phyloP scores from a whole-genome alignment of 1,139 yeast species.

The Barnettozyma hawaiiensis region DNA sequence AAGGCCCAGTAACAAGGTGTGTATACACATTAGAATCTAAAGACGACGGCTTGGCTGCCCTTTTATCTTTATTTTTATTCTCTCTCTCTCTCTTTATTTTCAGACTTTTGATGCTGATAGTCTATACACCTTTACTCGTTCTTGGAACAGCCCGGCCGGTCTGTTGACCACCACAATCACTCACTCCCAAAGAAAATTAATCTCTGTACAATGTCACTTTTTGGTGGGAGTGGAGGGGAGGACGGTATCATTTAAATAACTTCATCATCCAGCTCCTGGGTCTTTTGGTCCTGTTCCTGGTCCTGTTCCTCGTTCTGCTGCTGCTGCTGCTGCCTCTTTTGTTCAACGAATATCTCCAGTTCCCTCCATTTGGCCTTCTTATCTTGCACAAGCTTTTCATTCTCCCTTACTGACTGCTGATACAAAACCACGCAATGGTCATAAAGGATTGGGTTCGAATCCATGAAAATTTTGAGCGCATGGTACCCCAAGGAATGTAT shows the following conservation, averaged over 20 bases:
- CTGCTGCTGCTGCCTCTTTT: conserved; percentile 6
- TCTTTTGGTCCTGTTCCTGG: too few species aligned
- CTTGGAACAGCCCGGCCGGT: too few species aligned
- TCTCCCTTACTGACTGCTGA: conserved; percentile 68
- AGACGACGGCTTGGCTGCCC: not conserved
- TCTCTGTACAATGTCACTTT: not conserved
- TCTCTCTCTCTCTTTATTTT: too few species aligned
- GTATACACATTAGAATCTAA: not conserved
- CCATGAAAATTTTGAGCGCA: conserved; percentile 89
- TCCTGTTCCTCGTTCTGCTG: not conserved
- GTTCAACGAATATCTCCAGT: conserved; percentile 56
- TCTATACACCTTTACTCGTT: not conserved
- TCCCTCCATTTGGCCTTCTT: conserved; percentile 73
- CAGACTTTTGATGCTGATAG: not conserved
- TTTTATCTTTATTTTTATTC: too few species aligned
- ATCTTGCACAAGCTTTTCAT: conserved; percentile 48
- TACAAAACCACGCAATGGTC: conserved; percentile 89
- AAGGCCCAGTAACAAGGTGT: conserved; percentile 34
- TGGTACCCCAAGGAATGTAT: conserved; percentile 87
- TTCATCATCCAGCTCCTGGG: too few species aligned
- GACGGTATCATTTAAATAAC: too few species aligned
- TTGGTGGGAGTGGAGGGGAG: too few species aligned
- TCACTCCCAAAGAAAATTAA: too few species aligned
- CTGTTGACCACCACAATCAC: too few species aligned
- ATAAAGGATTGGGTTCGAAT: conserved; percentile 83